A percentile compares a stretch with the other conserved stretches of the same genome.
phyloP scores from a whole-genome alignment of 1,284 basidiomycete genomes.

The Coniferiporia weirii region DNA sequence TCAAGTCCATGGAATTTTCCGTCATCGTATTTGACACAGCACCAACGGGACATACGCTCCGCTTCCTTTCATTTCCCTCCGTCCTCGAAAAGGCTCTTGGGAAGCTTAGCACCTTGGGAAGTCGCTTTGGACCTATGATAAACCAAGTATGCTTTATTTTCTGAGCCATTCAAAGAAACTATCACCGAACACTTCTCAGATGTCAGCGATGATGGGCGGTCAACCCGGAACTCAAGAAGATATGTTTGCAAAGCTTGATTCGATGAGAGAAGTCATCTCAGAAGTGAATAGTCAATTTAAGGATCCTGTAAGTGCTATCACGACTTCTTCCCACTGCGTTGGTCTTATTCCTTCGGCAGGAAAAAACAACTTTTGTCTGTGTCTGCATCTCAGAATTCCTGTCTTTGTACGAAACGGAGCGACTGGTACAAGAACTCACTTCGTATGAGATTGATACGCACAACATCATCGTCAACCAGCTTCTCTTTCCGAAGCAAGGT shows the following conservation, averaged over 20 bases:
- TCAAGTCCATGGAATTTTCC: constrained; percentile 99
- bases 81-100: constrained; percentile 97
- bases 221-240: constrained; percentile 85
- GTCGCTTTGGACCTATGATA: constrained; percentile 96
- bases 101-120: constrained; percentile 88
- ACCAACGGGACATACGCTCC: constrained; percentile 95
- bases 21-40: constrained; percentile 99
- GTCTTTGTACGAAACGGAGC: constrained; percentile 97
- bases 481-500: constrained; percentile 91
- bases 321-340: background rate
- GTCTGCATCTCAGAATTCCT: constrained; percentile 99
- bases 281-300: constrained; percentile 99
- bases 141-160: constrained; percentile 55
- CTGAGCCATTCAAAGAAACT: background rate
- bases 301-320: constrained; percentile 69
- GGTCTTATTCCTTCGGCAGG: constrained; percentile 40
- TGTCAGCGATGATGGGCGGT: constrained; percentile 94
- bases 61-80: constrained; percentile 96
- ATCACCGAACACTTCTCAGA: constrained; percentile 38
- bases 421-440: constrained; percentile 94
- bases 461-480: constrained; percentile 97
- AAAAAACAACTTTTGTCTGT: constrained; percentile 97
- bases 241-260: constrained; percentile 97
- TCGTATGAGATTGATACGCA: constrained; percentile 98
- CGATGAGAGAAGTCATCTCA: constrained; percentile 95